Evolutionary conservation across 768 basidiomycete species (phyloP).

Genomic region (Chalciporus chontae): DNA sequence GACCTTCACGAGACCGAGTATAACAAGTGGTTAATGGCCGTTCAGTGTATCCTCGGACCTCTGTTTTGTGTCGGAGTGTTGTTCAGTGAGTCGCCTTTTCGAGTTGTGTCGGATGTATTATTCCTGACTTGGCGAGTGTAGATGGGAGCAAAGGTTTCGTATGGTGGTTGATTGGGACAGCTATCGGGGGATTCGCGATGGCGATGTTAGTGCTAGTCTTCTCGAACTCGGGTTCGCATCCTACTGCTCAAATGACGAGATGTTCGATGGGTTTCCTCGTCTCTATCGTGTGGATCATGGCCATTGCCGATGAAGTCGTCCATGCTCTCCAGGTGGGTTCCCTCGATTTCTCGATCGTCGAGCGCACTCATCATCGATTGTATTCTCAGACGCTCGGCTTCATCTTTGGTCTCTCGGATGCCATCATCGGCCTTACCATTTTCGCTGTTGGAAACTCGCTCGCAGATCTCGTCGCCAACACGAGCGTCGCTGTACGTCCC

Average conservation of each 20-base stretch:
- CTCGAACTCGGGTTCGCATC: constrained; percentile 54
- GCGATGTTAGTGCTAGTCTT: constrained; percentile 58
- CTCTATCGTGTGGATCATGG: constrained; percentile 96
- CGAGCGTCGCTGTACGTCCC: constrained; percentile 78
- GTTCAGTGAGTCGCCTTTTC: constrained; percentile 55
- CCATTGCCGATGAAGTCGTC: constrained; percentile 94
- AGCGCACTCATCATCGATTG: not conserved
- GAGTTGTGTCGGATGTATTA: not conserved
- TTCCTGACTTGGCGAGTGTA: constrained; percentile 22
- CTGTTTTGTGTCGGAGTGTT: constrained; percentile 70
- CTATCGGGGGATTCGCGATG: constrained; percentile 49
- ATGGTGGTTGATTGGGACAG: constrained; percentile 54
- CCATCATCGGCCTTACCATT: constrained; percentile 94
- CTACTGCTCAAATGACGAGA: constrained; percentile 59
- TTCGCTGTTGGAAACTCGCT: constrained; percentile 97
- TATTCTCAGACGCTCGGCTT: constrained; percentile 75
- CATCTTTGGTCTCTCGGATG: constrained; percentile 94
- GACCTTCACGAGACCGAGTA: constrained; percentile 62
- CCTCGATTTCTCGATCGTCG: not conserved
- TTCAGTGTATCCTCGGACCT: constrained; percentile 81
- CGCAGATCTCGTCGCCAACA: constrained; percentile 95
- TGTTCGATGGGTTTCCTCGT: constrained; percentile 91
- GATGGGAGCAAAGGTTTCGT: constrained; percentile 43
- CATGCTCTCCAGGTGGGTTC: constrained; percentile 73
- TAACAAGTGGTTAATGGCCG: constrained; percentile 82